Evolutionary conservation across 129 eudicot genomes (phyloP).

Genomic region (Centella asiatica): DNA sequence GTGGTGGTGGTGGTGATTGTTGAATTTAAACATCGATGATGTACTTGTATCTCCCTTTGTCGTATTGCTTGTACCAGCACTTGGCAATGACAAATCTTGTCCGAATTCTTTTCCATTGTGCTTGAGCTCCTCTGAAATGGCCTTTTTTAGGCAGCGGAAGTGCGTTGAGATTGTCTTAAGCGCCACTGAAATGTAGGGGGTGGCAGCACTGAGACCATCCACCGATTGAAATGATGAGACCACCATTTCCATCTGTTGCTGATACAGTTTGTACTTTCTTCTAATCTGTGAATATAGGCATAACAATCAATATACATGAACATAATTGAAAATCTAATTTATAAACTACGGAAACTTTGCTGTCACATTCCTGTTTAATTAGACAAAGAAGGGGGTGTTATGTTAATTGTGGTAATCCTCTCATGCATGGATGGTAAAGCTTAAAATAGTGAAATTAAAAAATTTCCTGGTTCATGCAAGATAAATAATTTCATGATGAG

Average conservation of each 20-base stretch:
- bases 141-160: slow-evolving; percentile 56
- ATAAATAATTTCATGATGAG: too few relatives aligned
- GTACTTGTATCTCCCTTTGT: slow-evolving; percentile 19
- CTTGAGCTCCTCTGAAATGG: slow-evolving; percentile 62
- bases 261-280: slow-evolving; percentile 71
- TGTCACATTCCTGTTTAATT: too few relatives aligned
- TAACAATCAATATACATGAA: too few relatives aligned
- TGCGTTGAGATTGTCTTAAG: slow-evolving; percentile 61
- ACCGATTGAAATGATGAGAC: slow-evolving; percentile 73
- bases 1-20: too few relatives aligned
- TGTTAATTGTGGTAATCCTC: too few relatives aligned
- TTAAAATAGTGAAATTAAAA: too few relatives aligned
- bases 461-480: too few relatives aligned
- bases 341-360: too few relatives aligned
- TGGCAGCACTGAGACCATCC: slow-evolving; percentile 67
- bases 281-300: slow-evolving; percentile 37
- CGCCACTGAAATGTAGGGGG: slow-evolving; percentile 61
- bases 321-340: too few relatives aligned
- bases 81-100: slow-evolving; percentile 48
- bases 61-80: slow-evolving; percentile 30
- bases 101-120: slow-evolving; percentile 35
- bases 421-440: too few relatives aligned
- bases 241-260: slow-evolving; percentile 86
- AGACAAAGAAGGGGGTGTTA: too few relatives aligned
- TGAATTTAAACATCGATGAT: slow-evolving; percentile 34